Evolutionary conservation across 1,139 yeast species (phyloP).

Genomic region (Yamadazyma sp.): DNA sequence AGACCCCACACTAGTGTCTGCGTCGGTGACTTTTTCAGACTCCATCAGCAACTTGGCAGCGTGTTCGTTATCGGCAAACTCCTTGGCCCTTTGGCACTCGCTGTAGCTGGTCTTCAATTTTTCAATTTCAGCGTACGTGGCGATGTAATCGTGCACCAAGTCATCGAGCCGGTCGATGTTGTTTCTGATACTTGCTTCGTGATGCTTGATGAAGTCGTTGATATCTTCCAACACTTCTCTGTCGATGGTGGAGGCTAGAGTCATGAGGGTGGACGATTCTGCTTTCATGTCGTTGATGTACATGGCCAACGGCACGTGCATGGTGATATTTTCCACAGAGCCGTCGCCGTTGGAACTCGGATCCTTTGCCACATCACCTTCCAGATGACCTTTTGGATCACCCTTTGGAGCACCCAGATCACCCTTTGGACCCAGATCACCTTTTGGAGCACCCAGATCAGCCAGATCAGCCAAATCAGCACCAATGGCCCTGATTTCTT

Average conservation of each 20-base stretch:
- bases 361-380: too few relatives aligned
- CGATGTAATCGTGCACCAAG: slow-evolving; percentile 29
- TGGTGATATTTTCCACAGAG: slow-evolving; percentile 9
- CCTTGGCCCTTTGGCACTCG: slow-evolving; percentile 33
- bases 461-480: not conserved
- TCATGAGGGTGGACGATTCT: slow-evolving; percentile 27
- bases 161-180: slow-evolving; percentile 26
- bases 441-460: not conserved
- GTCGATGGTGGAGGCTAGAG: slow-evolving; percentile 38
- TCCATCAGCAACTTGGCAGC: slow-evolving; percentile 8
- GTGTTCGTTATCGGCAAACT: slow-evolving; percentile 22
- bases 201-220: slow-evolving; percentile 33
- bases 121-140: slow-evolving; percentile 26
- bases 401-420: too few relatives aligned
- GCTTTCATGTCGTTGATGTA: slow-evolving; percentile 17
- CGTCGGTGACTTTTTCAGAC: slow-evolving; percentile 4
- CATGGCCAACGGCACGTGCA: slow-evolving; percentile 14
- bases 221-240: slow-evolving; percentile 35
- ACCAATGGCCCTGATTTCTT: too few relatives aligned
- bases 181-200: slow-evolving; percentile 36
- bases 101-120: slow-evolving; percentile 30
- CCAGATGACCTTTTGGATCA: too few relatives aligned
- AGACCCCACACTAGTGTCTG: slow-evolving; percentile 1
- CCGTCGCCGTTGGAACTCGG: too few relatives aligned
- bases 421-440: not conserved